phyloP scores from a whole-genome alignment of 441 rosid genomes.

The Biscutella laevigata region DNA sequence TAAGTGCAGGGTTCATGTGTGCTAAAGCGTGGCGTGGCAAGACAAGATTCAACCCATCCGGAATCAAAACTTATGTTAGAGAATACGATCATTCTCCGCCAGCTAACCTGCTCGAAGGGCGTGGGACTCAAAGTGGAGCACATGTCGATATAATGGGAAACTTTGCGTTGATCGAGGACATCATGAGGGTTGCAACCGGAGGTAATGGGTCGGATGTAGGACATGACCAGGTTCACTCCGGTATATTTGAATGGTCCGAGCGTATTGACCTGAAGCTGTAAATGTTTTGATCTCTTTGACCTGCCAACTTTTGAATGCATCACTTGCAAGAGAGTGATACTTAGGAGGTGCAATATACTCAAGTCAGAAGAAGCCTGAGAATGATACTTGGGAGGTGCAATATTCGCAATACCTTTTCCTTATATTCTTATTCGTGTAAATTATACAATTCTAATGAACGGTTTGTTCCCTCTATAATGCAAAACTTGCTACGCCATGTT shows the following conservation, averaged over 20 bases:
- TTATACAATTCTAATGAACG: slow-evolving; percentile 3
- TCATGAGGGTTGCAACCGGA: slow-evolving; percentile 86
- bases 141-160: slow-evolving; percentile 98
- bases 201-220: slow-evolving; percentile 72
- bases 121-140: slow-evolving; percentile 84
- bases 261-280: slow-evolving; percentile 60
- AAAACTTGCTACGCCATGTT: slow-evolving; percentile 20
- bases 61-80: slow-evolving; percentile 56
- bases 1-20: slow-evolving; percentile 90
- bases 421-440: slow-evolving; percentile 16
- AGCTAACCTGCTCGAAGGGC: slow-evolving; percentile 72
- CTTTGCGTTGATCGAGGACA: slow-evolving; percentile 80
- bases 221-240: slow-evolving; percentile 70
- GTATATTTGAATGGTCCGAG: slow-evolving; percentile 75
- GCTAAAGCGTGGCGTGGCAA: slow-evolving; percentile 98
- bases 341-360: slow-evolving; percentile 8
- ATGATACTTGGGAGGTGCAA: slow-evolving; percentile 14
- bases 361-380: slow-evolving; percentile 16
- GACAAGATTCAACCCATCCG: slow-evolving; percentile 87
- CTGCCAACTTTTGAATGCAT: slow-evolving; percentile 14
- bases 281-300: slow-evolving; percentile 10
- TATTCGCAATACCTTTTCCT: background rate
- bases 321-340: slow-evolving; percentile 9
- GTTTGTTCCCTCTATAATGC: slow-evolving; percentile 1
- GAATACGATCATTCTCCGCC: slow-evolving; percentile 88